These are phyloP conservation scores for Syzygium oleosum DNA, from an alignment of 345 rosid species.

Conservation along the genomic window DNA sequence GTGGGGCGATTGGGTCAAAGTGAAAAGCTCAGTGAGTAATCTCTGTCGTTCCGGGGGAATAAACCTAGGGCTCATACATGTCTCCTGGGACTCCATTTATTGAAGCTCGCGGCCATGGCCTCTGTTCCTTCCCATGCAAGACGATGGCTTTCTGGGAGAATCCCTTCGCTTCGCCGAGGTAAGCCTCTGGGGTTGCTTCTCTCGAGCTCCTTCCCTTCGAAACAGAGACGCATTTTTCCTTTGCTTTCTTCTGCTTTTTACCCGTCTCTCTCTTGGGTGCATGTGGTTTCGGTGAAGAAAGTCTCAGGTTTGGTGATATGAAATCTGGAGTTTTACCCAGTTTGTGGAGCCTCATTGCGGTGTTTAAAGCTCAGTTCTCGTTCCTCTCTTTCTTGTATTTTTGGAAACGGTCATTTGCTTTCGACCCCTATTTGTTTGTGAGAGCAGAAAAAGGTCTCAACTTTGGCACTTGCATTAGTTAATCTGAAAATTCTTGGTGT, in stretches of 20 bases:
- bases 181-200: background rate
- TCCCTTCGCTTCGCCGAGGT: conserved; percentile 5
- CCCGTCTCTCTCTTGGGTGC: background rate
- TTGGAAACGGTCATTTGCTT: background rate
- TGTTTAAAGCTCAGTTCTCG: background rate
- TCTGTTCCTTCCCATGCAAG: background rate
- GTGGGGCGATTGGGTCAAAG: background rate
- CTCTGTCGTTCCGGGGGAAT: conserved; percentile 2
- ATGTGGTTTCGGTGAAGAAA: background rate
- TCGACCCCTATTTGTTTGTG: background rate
- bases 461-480: background rate
- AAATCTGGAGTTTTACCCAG: background rate
- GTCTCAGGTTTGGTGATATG: background rate
- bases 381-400: background rate
- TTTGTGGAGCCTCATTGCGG: background rate
- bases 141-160: background rate
- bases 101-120: background rate
- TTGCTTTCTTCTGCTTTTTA: background rate
- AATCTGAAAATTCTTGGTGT: background rate
- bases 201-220: background rate
- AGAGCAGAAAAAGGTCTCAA: background rate
- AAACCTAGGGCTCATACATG: conserved; percentile 6
- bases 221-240: background rate
- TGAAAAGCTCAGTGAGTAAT: background rate
- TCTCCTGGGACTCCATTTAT: background rate